Evolutionary conservation across 2,329 filamentous ascomycete species (phyloP), one percentile per base, ranked within the genome.

Genomic region (Lecanicillium sp.): DNA sequence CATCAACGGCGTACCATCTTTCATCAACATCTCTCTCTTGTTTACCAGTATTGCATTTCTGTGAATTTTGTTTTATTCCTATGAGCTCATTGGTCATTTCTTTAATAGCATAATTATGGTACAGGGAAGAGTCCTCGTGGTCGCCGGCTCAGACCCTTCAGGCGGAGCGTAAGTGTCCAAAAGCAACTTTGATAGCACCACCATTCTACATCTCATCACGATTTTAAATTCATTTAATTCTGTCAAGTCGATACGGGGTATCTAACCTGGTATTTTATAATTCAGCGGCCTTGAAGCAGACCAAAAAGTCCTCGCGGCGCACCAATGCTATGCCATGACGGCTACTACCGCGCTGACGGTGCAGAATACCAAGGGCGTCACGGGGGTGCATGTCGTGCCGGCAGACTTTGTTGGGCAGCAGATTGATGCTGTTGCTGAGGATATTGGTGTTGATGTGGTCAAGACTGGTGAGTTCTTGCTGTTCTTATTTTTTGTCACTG

Each of bases 261-360:
- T 25, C 35, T 47, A 30, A 35, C 14, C 29, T 27, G 16, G 22
- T 16, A 14, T 22, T 20, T 4, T 29, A 46, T 37, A 11, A 17
- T 11, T 27, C 52, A 95, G 89, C 40, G 92, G 90, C 37, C 77
- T 98, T 25, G 90, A 98, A 61, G 92, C 90, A 29, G 90, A 96
- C 58, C 89, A 96, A 56, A 94, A 95, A 59, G 88, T 94, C 44
- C 83, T 95, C 44, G 84, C 88, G 32, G 86, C 85, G 14, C 88
- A 96, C 73, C 81, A 83, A 43, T 92, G 85, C 64, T 96, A 96
- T 70, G 88, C 87, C 43, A 94, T 95, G 80, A 95, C 90, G 36
- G 87, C 89, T 16, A 95, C 90, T 9, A 94, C 90, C 12, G 90
- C 90, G 15, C 67, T 98, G 54, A 98, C 92, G n/a, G 89, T 87